Percentiles rank a stretch among this genome's conserved stretches.
phyloP scores from a whole-genome alignment of 2,329 filamentous ascomycete genomes.

The Fusarium sp. region DNA sequence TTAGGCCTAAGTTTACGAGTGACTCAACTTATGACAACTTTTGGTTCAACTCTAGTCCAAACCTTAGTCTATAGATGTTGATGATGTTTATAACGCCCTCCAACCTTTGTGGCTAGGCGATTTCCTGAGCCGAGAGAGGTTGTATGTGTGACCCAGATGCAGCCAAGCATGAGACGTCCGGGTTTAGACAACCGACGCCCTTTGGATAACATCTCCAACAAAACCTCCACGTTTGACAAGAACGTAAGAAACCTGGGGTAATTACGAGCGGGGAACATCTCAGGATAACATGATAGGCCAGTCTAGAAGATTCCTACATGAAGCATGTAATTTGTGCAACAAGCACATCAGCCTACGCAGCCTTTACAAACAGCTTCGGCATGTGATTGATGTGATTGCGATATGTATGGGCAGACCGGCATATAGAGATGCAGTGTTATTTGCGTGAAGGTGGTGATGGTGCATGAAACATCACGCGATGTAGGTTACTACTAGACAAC shows the following conservation, averaged over 20 bases:
- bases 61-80: neutral
- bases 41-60: neutral
- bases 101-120: neutral
- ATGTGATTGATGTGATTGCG: conserved; percentile 1
- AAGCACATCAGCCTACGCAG: neutral
- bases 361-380: neutral
- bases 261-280: neutral
- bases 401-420: neutral
- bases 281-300: conserved; percentile 17
- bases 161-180: conserved; percentile 33
- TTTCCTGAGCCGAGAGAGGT: conserved; percentile 7
- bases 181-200: conserved; percentile 23
- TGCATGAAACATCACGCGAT: conserved; percentile 23
- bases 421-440: conserved; percentile 1
- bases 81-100: neutral
- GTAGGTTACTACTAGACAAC: conserved; percentile 1
- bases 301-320: conserved; percentile 2
- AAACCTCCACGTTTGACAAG: neutral
- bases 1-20: neutral
- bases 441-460: neutral
- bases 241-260: conserved; percentile 1
- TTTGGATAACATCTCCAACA: neutral
- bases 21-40: neutral
- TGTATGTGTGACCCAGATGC: conserved; percentile 10
- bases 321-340: conserved; percentile 5